phyloP scores from a whole-genome alignment of 1,139 yeast species.

The Taphrina wiesneri region DNA sequence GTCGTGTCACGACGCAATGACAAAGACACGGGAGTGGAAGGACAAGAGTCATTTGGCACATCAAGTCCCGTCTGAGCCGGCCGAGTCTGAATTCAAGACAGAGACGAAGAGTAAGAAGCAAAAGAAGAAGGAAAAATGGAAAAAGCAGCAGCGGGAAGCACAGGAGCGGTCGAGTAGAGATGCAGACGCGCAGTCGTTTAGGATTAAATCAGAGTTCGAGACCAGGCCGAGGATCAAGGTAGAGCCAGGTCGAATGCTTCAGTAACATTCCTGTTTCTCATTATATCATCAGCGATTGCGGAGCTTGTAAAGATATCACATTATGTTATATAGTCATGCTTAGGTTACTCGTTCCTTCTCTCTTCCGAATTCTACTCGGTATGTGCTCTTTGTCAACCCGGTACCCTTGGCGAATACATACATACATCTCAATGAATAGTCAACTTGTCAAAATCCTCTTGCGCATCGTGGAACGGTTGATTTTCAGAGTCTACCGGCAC shows the following conservation, averaged over 20 bases:
- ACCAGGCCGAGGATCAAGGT: background rate
- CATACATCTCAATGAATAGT: background rate
- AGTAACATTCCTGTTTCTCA: background rate
- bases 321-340: background rate
- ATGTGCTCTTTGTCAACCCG: background rate
- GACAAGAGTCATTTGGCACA: too few relatives aligned
- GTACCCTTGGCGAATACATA: background rate
- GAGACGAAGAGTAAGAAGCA: background rate
- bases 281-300: background rate
- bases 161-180: background rate
- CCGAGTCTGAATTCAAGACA: too few relatives aligned
- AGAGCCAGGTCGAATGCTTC: background rate
- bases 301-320: background rate
- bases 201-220: background rate
- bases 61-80: background rate
- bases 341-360: background rate
- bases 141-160: background rate
- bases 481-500: conserved; percentile 29
- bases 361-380: background rate
- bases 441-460: conserved; percentile 26
- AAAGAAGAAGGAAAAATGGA: background rate
- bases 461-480: conserved; percentile 28
- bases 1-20: too few relatives aligned
- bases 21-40: too few relatives aligned
- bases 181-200: background rate